A percentile compares a stretch with the other conserved stretches of the same genome.
Evolutionary conservation across 257 asterid species (phyloP).

Genomic region (Pogostemon cablin): DNA sequence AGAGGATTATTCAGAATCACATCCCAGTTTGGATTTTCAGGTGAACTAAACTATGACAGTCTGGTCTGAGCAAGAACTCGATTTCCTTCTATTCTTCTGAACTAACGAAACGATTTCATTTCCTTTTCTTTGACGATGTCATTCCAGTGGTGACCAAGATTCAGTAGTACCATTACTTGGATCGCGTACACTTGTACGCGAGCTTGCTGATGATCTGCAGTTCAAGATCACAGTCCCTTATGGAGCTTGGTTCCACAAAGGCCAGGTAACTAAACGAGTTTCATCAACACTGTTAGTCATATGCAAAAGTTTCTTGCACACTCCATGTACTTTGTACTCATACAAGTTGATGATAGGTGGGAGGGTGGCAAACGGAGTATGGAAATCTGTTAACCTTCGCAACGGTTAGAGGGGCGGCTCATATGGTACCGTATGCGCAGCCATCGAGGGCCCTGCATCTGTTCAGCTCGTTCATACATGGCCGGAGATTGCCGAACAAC

Average conservation of each 20-base stretch:
- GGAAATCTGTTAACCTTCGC: slow-evolving; percentile 83
- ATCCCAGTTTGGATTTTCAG: slow-evolving; percentile 88
- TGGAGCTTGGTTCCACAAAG: slow-evolving; percentile 91
- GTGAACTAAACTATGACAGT: slow-evolving; percentile 32
- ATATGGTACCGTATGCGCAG: slow-evolving; percentile 97
- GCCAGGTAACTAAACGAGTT: slow-evolving; percentile 54
- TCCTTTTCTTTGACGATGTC: too few species aligned
- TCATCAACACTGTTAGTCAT: not conserved
- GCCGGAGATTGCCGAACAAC: slow-evolving; percentile 71
- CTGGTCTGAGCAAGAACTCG: not conserved
- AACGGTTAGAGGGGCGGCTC: slow-evolving; percentile 96
- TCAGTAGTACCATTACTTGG: slow-evolving; percentile 95
- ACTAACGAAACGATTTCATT: not conserved
- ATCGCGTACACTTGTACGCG: slow-evolving; percentile 85
- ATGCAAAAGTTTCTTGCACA: not conserved
- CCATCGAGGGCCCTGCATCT: slow-evolving; percentile 91
- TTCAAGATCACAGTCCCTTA: slow-evolving; percentile 78
- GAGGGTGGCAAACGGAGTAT: slow-evolving; percentile 95
- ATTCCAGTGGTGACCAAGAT: slow-evolving; percentile 95
- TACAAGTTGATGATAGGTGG: slow-evolving; percentile 53
- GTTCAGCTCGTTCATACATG: slow-evolving; percentile 68
- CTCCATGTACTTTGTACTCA: not conserved
- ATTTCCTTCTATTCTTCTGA: not conserved
- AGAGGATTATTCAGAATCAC: slow-evolving; percentile 55
- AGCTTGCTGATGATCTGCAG: slow-evolving; percentile 74